A percentile compares a stretch with the other conserved stretches of the same genome.
phyloP scores from a whole-genome alignment of 148 eudicot species.

The Chenopodium formosanum region DNA sequence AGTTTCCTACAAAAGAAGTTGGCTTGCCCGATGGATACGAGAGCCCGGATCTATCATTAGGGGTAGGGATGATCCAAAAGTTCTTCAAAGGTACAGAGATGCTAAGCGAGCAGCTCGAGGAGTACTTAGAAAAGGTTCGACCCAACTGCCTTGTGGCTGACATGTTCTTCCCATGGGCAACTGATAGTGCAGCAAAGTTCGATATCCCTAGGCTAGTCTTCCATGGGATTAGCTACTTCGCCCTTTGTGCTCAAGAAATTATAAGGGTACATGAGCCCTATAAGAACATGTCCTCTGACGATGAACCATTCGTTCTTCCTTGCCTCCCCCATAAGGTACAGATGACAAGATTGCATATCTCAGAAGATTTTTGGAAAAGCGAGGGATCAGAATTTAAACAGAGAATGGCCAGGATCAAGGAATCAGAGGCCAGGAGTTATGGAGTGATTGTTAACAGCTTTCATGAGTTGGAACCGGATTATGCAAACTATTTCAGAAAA shows the following conservation, averaged over 20 bases:
- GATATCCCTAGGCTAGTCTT: constrained; percentile 33
- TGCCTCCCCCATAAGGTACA: constrained; percentile 23
- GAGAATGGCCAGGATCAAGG: neutral
- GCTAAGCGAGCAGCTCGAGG: constrained; percentile 37
- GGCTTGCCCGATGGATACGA: constrained; percentile 46
- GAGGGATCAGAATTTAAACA: constrained; percentile 9
- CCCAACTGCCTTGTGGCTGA: constrained; percentile 34
- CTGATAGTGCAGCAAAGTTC: constrained; percentile 32
- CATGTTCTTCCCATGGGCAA: constrained; percentile 38
- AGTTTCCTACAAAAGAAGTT: constrained; percentile 34
- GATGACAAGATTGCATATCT: constrained; percentile 20
- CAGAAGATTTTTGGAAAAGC: neutral
- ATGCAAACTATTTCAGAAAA: constrained; percentile 22
- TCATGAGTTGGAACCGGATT: constrained; percentile 38
- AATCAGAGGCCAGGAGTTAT: constrained; percentile 23
- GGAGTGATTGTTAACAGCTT: constrained; percentile 37
- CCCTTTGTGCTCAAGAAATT: constrained; percentile 19
- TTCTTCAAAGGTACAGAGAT: constrained; percentile 33
- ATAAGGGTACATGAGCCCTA: constrained; percentile 24
- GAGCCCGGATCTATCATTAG: constrained; percentile 22
- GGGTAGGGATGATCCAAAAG: neutral
- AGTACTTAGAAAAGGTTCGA: constrained; percentile 27
- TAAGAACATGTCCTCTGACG: constrained; percentile 13
- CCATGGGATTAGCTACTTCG: constrained; percentile 32
- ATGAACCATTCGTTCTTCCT: constrained; percentile 26